These are phyloP conservation scores for Suillus tomentosus DNA, from an alignment of 768 basidiomycete species.

Conservation along the genomic window DNA sequence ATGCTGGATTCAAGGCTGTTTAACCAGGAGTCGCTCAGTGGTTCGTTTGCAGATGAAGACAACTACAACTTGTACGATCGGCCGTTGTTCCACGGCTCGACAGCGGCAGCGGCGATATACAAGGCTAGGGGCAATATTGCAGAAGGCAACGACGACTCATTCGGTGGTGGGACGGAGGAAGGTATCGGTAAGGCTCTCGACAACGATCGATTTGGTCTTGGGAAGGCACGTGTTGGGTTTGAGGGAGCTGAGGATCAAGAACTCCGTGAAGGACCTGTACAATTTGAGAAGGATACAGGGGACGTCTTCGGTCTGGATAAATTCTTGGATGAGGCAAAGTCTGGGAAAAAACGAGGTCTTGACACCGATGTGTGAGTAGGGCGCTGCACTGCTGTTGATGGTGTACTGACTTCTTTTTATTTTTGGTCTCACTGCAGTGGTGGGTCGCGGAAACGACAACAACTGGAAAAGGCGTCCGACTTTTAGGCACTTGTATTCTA, in stretches of 20 bases:
- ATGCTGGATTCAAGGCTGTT: constrained; percentile 97
- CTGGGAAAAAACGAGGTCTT: constrained; percentile 87
- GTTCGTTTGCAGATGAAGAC: constrained; percentile 87
- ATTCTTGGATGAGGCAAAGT: constrained; percentile 96
- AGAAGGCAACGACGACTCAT: constrained; percentile 87
- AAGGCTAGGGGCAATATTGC: constrained; percentile 87
- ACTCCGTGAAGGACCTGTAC: constrained; percentile 89
- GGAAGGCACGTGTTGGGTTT: constrained; percentile 82
- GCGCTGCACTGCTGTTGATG: not conserved
- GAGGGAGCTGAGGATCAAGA: constrained; percentile 89
- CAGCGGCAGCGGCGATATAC: constrained; percentile 99
- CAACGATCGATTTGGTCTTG: constrained; percentile 93
- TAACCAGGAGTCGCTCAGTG: constrained; percentile 89
- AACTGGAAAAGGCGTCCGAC: constrained; percentile 62
- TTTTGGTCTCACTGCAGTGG: constrained; percentile 37
- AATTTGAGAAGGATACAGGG: constrained; percentile 97
- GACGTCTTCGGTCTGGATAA: constrained; percentile 97
- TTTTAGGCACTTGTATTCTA: constrained; percentile 29
- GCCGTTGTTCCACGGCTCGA: constrained; percentile 94
- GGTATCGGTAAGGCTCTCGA: constrained; percentile 88
- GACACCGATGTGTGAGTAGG: constrained; percentile 69
- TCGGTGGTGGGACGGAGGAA: constrained; percentile 94
- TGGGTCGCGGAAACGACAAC: constrained; percentile 67
- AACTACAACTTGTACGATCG: constrained; percentile 94
- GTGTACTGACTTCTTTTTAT: constrained; percentile 10